A percentile compares a stretch with the other conserved stretches of the same genome.
Conservation (phyloP, 1,139 yeast species). For the Kurtzmaniella quercitrusa region DNA sequence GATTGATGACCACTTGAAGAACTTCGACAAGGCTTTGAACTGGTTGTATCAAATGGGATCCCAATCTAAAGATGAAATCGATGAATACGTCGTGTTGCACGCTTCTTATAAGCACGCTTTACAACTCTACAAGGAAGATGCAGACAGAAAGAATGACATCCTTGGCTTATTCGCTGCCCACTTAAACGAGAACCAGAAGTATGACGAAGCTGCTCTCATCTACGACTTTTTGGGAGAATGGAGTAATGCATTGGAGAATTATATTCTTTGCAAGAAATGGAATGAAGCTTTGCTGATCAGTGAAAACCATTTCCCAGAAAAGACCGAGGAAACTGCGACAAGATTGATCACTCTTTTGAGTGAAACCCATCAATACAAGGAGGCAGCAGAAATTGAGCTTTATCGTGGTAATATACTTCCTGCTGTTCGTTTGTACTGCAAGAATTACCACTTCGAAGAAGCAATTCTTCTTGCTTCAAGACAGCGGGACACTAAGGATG, state of each 20-base stretch:
- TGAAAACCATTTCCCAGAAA: conserved; percentile 23
- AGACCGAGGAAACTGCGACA: conserved; percentile 44
- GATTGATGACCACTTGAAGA: conserved; percentile 76
- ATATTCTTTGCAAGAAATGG: conserved; percentile 74
- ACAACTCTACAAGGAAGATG: conserved; percentile 54
- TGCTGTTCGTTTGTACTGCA: conserved; percentile 67
- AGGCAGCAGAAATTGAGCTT: conserved; percentile 78
- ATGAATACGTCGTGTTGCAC: conserved; percentile 69
- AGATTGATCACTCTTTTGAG: conserved; percentile 55
- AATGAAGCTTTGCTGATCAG: conserved; percentile 72
- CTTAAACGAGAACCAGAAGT: conserved; percentile 52
- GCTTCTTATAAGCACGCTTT: conserved; percentile 71
- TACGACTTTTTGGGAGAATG: conserved; percentile 63
- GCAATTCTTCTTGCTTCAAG: conserved; percentile 65
- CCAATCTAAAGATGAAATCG: conserved; percentile 53
- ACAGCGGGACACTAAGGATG: conserved; percentile 26
- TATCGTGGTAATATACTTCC: conserved; percentile 55
- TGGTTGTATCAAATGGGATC: conserved; percentile 55
- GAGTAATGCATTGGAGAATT: conserved; percentile 64
- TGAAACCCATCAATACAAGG: conserved; percentile 70
- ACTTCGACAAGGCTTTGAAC: conserved; percentile 60
- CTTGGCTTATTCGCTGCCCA: conserved; percentile 59
- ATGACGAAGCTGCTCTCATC: conserved; percentile 69
- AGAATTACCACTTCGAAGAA: conserved; percentile 67
- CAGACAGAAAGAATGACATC: conserved; percentile 50